Evolutionary conservation across 306 rosid species (phyloP).

Genomic region (Corylus americana): DNA sequence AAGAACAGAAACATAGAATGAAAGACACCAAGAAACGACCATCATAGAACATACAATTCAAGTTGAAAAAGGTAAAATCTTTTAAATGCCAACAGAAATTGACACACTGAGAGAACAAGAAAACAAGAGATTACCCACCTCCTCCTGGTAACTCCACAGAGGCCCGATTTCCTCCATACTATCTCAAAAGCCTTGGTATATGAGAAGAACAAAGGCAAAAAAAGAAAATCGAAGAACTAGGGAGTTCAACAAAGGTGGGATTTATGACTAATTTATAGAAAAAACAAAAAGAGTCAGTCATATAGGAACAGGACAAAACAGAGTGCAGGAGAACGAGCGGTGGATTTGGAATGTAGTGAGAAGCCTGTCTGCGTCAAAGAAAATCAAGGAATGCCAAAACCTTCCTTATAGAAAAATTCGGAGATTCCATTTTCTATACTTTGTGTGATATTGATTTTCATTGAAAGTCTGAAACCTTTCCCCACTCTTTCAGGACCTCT

Average conservation of each 20-base stretch:
- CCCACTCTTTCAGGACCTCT: conserved; percentile 44
- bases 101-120: neutral
- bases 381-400: conserved; percentile 39
- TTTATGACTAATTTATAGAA: conserved; percentile 44
- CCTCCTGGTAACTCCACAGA: conserved; percentile 44
- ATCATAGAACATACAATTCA: conserved; percentile 6
- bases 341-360: conserved; percentile 28
- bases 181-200: neutral
- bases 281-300: neutral
- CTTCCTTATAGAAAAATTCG: conserved; percentile 22
- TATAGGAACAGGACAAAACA: conserved; percentile 21
- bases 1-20: neutral
- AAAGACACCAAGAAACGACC: conserved; percentile 3
- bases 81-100: conserved; percentile 16
- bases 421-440: conserved; percentile 25
- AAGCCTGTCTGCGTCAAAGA: conserved; percentile 34
- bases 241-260: conserved; percentile 29
- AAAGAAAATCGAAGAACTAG: neutral
- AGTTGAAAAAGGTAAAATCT: neutral
- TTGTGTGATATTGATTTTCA: conserved; percentile 14
- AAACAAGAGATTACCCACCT: conserved; percentile 52
- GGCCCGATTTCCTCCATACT: conserved; percentile 61
- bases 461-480: conserved; percentile 12
- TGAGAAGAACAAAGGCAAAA: neutral
- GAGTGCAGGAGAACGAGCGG: conserved; percentile 2